Evolutionary conservation across 73 alveolate genomes (phyloP).

Genomic region (Paramecium primaurelia): DNA sequence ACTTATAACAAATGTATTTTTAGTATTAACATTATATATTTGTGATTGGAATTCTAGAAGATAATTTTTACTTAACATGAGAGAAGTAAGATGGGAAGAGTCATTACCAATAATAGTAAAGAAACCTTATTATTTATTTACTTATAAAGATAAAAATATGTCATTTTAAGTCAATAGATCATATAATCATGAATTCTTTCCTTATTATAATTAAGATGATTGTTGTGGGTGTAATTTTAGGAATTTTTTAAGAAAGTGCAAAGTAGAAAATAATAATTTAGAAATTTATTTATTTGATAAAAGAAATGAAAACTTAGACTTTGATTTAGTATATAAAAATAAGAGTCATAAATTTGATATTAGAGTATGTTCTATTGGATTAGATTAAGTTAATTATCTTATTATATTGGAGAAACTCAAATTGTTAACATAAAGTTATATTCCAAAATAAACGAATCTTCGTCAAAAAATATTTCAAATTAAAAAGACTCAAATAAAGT

Average conservation of each 20-base stretch:
- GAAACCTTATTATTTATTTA: background rate
- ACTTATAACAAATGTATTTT: background rate
- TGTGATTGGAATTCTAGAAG: conserved; percentile 6
- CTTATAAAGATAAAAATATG: background rate
- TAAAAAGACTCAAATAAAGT: background rate
- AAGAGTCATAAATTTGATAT: background rate
- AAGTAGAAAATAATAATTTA: background rate
- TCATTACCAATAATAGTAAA: background rate
- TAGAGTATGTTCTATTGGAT: background rate
- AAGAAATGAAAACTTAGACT: background rate
- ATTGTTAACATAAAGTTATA: background rate
- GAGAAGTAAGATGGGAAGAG: background rate
- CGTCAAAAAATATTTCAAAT: background rate
- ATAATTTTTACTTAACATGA: background rate
- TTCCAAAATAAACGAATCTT: background rate
- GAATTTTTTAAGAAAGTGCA: background rate
- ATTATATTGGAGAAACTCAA: background rate
- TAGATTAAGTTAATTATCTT: background rate
- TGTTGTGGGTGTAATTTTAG: background rate
- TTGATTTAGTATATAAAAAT: background rate
- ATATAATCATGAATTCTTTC: background rate
- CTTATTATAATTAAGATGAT: background rate
- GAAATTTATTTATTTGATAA: background rate
- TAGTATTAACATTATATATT: background rate
- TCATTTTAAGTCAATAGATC: background rate